Percentiles rank a stretch among this genome's conserved stretches.
These are phyloP conservation scores for Lodderomyces parapsilosis DNA, from an alignment of 1,139 yeast species.

Conservation along the genomic window DNA sequence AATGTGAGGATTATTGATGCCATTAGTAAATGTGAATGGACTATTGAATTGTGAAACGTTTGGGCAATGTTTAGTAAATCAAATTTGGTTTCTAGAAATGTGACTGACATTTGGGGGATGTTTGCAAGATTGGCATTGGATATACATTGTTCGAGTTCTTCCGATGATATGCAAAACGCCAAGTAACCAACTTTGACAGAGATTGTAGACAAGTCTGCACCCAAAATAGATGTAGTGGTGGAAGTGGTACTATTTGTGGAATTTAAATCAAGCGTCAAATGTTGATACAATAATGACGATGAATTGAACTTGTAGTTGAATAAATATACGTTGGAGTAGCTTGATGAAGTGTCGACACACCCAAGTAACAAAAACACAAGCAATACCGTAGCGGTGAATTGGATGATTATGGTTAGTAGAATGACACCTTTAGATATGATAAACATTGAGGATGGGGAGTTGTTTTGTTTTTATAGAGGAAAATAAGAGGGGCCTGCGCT, in stretches of 20 bases:
- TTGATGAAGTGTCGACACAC: constrained; percentile 37
- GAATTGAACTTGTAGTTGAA: constrained; percentile 46
- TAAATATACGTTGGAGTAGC: constrained; percentile 48
- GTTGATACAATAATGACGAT: constrained; percentile 16
- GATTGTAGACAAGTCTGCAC: constrained; percentile 25
- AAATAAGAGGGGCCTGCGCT: too few relatives aligned
- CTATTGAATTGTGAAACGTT: constrained; percentile 38
- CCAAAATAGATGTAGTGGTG: not conserved
- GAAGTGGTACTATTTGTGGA: constrained; percentile 8
- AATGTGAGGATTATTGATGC: constrained; percentile 47
- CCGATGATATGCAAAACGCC: constrained; percentile 44
- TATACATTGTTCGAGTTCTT: constrained; percentile 29
- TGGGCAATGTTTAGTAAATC: constrained; percentile 43
- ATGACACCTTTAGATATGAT: constrained; percentile 9
- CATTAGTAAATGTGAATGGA: constrained; percentile 57
- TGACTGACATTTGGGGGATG: constrained; percentile 16
- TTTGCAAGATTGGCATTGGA: constrained; percentile 23
- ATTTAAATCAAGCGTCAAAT: constrained; percentile 4
- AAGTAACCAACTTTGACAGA: constrained; percentile 49
- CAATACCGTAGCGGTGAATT: constrained; percentile 39
- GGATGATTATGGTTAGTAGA: constrained; percentile 19
- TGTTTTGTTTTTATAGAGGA: not conserved
- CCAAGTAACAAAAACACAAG: constrained; percentile 55
- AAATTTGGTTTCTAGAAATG: constrained; percentile 20
- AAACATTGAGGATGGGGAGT: not conserved